A percentile compares a stretch with the other conserved stretches of the same genome.
phyloP scores from a whole-genome alignment of 257 asterid species.

The Coffea eugenioides region DNA sequence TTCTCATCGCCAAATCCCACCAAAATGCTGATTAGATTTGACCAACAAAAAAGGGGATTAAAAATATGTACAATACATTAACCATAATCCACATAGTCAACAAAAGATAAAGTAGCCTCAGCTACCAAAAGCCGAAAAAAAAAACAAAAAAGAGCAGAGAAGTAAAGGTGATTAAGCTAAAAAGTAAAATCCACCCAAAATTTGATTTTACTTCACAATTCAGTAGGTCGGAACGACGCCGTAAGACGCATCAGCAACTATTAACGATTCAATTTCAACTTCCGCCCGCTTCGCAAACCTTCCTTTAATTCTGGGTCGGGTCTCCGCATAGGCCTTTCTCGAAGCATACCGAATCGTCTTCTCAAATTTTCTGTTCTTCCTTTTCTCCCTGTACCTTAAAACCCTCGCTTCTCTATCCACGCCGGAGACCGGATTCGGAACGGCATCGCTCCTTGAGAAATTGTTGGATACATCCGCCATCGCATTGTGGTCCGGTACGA shows the following conservation, averaged over 20 bases:
- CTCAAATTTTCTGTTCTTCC: conserved; percentile 69
- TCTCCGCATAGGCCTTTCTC: conserved; percentile 85
- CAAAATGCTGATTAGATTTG: too few species aligned
- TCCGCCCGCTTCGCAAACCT: conserved; percentile 73
- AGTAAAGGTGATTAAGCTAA: too few species aligned
- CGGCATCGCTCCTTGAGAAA: conserved; percentile 27
- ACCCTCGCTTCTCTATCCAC: conserved; percentile 74
- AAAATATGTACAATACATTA: too few species aligned
- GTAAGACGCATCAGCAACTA: conserved; percentile 37
- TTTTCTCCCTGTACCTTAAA: conserved; percentile 71
- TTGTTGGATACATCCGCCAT: conserved; percentile 46
- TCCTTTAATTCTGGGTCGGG: conserved; percentile 77
- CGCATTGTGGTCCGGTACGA: conserved; percentile 60
- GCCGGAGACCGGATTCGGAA: conserved; percentile 44
- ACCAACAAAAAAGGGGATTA: too few species aligned
- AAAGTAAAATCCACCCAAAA: conserved; percentile 17
- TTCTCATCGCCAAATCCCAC: too few species aligned
- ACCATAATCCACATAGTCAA: too few species aligned
- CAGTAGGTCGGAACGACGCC: conserved; percentile 60
- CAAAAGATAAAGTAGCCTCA: too few species aligned
- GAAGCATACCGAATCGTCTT: conserved; percentile 81
- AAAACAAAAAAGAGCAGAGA: too few species aligned
- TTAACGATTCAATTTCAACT: conserved; percentile 46
- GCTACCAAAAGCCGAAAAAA: too few species aligned
- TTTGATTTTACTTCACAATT: conserved; percentile 1